Base-by-base conservation (phyloP, 2,329 filamentous ascomycete species). In the Fusarium keratoplasticum region DNA sequence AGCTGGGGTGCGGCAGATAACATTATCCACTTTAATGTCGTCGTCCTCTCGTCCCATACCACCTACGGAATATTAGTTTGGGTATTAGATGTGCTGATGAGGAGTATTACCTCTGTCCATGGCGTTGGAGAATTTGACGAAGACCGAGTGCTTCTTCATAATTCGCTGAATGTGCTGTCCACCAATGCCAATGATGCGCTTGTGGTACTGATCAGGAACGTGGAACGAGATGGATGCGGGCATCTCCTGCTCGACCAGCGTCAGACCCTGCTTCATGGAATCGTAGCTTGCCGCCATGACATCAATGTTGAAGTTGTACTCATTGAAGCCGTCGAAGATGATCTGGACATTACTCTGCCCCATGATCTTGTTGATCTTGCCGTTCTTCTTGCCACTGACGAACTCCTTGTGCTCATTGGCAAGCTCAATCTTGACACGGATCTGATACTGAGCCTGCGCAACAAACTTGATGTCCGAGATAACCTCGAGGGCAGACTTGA, bases 351-450 rank as follows among this genome's bases (percentile, higher is more conserved):
- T 98, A 88, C 95, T 98, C 84, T 98, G 96, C 27, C 96, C 96
- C 96, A 99, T 99, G 80, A 99, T 99, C 88, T 99, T 99, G 88
- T 99, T 99, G 84, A 99, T 99, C 86, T 99, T 99, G 84, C 96
- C 96, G 79, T 99, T 99, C 88, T 99, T 99, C 88, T 99, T 99
- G 77, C 96, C 96, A 77, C 95, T 98, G 66, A 99, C 96, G 81
- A 99, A 99, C 81, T 99, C 96, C 84, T 99, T 99, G 87, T 99
- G 96, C 85, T 99, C 96, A 80, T 98, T 98, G 80, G 96, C 96
- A 66, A 99, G 92, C 86, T 99, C 96, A 72, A 99, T 97, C 87
- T 98, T 98, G 81, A 99, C 96, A 66, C 95, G 92, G 81, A 99
- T 97, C 81, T 97, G 95, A 80, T 97, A 97, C 76, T 94, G 94